Base-by-base conservation (phyloP, 2,329 filamentous ascomycete genomes). In the Byssothecium circinans region DNA sequence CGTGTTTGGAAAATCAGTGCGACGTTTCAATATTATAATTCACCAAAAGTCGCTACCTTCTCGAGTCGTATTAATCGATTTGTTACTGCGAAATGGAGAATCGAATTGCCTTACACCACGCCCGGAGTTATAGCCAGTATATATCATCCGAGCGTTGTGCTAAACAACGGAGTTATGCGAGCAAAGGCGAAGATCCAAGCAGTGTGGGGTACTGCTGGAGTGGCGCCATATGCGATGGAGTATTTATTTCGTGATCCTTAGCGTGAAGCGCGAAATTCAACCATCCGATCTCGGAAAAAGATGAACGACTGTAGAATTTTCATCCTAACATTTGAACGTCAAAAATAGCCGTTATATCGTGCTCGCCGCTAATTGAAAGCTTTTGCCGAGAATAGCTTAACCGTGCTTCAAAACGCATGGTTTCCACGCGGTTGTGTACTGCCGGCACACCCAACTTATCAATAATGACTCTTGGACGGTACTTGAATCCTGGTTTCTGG, bases 301-400 rank as follows among this genome's bases (percentile, higher is more conserved):
- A 51, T 51, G 41, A 12, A n/a, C 50, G 14, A 32, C 25, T 12
- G 12, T 11, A 46, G 5, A 41, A 23, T 3, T 22, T 20, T n/a
- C 38, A 10, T 32, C 17, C 35, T n/a, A 17, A 20, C 18, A n/a
- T 14, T 11, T 15, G 10, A 25, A 43, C 41, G 50, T 49, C 50
- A 53, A 40, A 38, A 45, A 51, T 45, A 50, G 41, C 41, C 51
- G 38, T 18, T 18, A 56, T 51, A 45, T 45, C 53, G 53, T 53
- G 50, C 53, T 56, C 32, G 32, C 14, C 23, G 23, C 22, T 43
- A 39, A 20, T 3, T 19, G 15, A 15, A 12, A 32, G 7, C 8
- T 44, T 37, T 27, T 44, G 22, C 23, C 22, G 32, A 32, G 6
- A 32, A 5, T 12, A 14, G 29, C 29, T 32, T 8, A 25, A 25